Evolutionary conservation across 2,329 filamentous ascomycete species (phyloP), one percentile per base, ranked within the genome.

Genomic region (Colletotrichum gigasporum): DNA sequence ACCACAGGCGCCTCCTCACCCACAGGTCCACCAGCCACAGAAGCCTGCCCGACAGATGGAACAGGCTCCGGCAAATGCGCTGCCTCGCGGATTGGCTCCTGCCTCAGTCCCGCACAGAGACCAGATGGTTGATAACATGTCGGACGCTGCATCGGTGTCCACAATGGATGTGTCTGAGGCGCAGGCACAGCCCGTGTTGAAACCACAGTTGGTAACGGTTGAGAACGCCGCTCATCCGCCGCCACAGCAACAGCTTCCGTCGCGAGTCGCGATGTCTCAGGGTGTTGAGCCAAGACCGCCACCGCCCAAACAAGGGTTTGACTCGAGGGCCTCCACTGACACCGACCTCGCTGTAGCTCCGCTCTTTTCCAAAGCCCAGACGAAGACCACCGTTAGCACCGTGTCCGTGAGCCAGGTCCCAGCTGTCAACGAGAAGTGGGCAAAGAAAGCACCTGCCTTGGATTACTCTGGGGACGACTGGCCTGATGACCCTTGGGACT

Each of bases 391-490:
- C 1, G 22, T 42, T 20, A 34, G 24, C 9, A 11, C 24, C 2
- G 51, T 44, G 4, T 11, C 62, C 4, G 44, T 32, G 8, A 26
- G 45, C 8, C 3, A 26, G 16, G 37, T 16, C 3, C 44, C 63
- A 5, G 32, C 7, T 18, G 8, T 10, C 3, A 44, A 32, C n/a
- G 58, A 68, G 37, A 70, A 69, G 39, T 73, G 71, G 72, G 62
- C 67, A 7, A 68, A 67, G 44, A 69, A 64, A n/a, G n/a, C n/a
- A 11, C 64, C 71, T 7, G 67, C 69, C 0, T 68, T 59, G 9
- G 72, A 75, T 55, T 74, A 74, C 30, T 74, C 73, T 0, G 73
- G 73, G 3, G 70, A 68, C 2, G 71, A 68, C 16, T 74, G 72
- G 73, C 72, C 71, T 2, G 65, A 68, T 50, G 67, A 69, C 5